These are phyloP conservation scores for Brasenia schreberi DNA, from an alignment of 164 flowering plant genomes.

Conservation along the genomic window DNA sequence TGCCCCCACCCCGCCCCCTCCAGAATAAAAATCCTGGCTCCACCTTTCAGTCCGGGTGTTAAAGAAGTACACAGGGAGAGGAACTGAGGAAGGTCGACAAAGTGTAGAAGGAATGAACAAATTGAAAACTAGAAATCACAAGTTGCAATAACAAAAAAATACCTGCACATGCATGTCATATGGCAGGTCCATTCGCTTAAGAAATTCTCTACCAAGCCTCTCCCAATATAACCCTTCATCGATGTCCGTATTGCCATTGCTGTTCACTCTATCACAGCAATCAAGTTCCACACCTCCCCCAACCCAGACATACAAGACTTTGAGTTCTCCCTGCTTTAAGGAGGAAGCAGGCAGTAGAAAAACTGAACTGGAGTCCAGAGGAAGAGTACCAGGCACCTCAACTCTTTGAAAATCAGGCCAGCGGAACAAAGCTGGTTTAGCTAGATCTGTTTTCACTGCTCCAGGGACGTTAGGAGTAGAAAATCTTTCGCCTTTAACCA, in stretches of 20 bases:
- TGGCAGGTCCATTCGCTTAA: constrained; percentile 26
- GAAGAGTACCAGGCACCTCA: constrained; percentile 10
- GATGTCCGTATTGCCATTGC: constrained; percentile 4
- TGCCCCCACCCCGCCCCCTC: no score
- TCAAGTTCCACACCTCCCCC: constrained; percentile 19
- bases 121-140: no score
- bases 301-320: constrained; percentile 30
- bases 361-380: constrained; percentile 31
- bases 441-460: constrained; percentile 3
- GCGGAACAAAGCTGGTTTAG: constrained; percentile 15
- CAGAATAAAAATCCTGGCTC: no score
- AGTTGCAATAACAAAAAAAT: constrained; percentile 3
- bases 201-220: constrained; percentile 19
- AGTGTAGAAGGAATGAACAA: no score
- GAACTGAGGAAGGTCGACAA: no score
- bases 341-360: constrained; percentile 23
- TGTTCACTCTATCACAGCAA: constrained; percentile 9
- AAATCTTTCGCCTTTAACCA: neutral
- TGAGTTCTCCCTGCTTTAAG: constrained; percentile 8
- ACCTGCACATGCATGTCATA: constrained; percentile 33
- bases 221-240: constrained; percentile 15
- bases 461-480: constrained; percentile 6
- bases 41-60: no score
- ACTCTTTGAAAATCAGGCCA: constrained; percentile 33
- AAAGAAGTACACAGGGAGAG: no score